Conservation (phyloP, 768 basidiomycete genomes). For the Collybia nuda region DNA sequence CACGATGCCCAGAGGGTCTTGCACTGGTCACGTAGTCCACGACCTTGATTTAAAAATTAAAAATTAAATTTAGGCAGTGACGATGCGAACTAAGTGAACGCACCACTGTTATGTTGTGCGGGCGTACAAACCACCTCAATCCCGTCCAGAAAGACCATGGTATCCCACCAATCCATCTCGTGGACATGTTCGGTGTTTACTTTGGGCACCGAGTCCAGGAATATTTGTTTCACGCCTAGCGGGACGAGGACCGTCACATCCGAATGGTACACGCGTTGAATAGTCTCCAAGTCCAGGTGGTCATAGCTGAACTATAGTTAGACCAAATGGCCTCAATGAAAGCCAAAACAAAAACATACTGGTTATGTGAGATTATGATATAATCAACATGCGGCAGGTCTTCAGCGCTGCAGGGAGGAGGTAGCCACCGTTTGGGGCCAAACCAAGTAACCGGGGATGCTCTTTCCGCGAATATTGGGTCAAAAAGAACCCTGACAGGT, state of each 20-base stretch:
- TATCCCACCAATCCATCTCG: conserved; percentile 69
- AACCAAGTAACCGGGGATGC: conserved; percentile 45
- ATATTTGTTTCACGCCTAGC: too few relatives aligned
- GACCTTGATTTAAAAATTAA: conserved; percentile 61
- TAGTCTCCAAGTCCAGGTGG: too few relatives aligned
- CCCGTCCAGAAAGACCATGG: conserved; percentile 32
- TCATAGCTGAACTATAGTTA: neutral
- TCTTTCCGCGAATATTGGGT: conserved; percentile 52
- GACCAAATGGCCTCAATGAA: conserved; percentile 50
- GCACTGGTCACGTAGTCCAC: conserved; percentile 48
- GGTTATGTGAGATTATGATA: conserved; percentile 49
- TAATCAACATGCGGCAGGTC: conserved; percentile 64
- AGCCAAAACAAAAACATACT: conserved; percentile 59
- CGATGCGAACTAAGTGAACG: conserved; percentile 53
- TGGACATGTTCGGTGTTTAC: conserved; percentile 30
- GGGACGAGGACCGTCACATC: too few relatives aligned
- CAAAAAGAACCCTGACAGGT: conserved; percentile 36
- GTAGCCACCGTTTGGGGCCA: conserved; percentile 46
- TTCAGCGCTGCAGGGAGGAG: conserved; percentile 47
- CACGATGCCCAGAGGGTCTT: conserved; percentile 67
- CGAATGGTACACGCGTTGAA: too few relatives aligned
- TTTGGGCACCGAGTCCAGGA: conserved; percentile 32
- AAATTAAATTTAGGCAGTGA: conserved; percentile 39
- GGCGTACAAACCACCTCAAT: conserved; percentile 1
- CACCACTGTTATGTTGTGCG: conserved; percentile 5